Evolutionary conservation across 306 rosid species (phyloP), one percentile per base, ranked within the genome.

Genomic region (Datisca glomerata): DNA sequence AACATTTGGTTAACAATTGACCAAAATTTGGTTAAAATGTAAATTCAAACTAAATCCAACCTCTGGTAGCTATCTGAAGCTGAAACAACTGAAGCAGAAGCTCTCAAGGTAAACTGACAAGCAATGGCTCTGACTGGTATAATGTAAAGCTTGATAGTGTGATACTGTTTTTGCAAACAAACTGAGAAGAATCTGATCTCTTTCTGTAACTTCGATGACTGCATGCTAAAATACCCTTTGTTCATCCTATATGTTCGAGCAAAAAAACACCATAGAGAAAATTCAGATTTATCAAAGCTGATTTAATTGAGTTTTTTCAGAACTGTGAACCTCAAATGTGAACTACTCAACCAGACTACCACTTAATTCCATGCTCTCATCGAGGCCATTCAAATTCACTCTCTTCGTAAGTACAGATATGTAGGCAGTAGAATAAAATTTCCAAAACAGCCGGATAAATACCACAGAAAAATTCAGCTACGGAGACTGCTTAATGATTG

Each of bases 41-140:
- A 25, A 8, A 24, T 53, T 37, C 29, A 37, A 45, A 41, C 35
- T 47, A 29, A 35, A 24, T 42, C 58, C 24, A 33, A 86, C 94
- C 94, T 75, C 27, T 53, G 77, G 41, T 19, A 24, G 24, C 62
- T 45, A 49, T 52, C 53, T 35, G 77, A 45, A 56, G 66, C 40
- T 8, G 85, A 63, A 64, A 41, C 54, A 20, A 48, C 70, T 3
- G 64, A 51, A 65, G 37, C 58, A 34, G 47, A 49, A 43, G 69
- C 29, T 49, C 45, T 66, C 41, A 52, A 45, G 43, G 53, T 44
- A 42, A 34, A 38, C 53, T 24, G 56, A 24, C 32, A 41, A 19
- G 67, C 24, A 65, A 64, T 27, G 27, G 38, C 49, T 37, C 53
- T 29, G 35, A 36, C 23, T 24, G 77, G 78, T 12, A 67, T 35